These are phyloP conservation scores for Pelargonium myrrhifolium DNA, from an alignment of 441 rosid genomes.

Conservation along the genomic window DNA sequence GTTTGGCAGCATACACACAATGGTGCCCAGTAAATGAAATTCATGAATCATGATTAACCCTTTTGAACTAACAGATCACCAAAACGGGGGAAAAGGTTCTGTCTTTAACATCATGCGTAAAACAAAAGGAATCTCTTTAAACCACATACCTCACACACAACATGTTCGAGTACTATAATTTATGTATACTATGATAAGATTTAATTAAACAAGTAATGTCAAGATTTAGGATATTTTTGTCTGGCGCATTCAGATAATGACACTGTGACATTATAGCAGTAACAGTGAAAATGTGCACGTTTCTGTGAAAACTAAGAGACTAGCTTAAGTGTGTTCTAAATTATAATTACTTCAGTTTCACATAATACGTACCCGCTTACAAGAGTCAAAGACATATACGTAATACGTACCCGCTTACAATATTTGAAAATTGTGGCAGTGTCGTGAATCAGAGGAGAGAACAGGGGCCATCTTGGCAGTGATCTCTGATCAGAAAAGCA, in stretches of 20 bases:
- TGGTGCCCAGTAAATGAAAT: neutral
- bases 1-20: constrained; percentile 1
- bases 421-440: neutral
- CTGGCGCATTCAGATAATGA: neutral
- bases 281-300: too few species aligned
- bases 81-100: neutral
- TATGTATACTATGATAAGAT: neutral
- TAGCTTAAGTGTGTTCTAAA: neutral
- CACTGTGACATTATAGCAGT: neutral
- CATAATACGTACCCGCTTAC: too few species aligned
- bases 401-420: neutral
- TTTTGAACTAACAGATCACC: neutral
- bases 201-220: neutral
- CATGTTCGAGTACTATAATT: neutral
- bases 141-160: neutral
- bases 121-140: neutral
- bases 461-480: too few species aligned
- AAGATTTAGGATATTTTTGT: neutral
- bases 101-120: neutral
- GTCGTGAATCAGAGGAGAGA: too few species aligned
- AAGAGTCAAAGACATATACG: neutral
- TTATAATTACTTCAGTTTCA: neutral
- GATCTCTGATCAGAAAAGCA: neutral
- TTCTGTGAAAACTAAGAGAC: too few species aligned
- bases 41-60: neutral